Conservation (phyloP, 2,329 filamentous ascomycete genomes). For the Daldinia sp. region DNA sequence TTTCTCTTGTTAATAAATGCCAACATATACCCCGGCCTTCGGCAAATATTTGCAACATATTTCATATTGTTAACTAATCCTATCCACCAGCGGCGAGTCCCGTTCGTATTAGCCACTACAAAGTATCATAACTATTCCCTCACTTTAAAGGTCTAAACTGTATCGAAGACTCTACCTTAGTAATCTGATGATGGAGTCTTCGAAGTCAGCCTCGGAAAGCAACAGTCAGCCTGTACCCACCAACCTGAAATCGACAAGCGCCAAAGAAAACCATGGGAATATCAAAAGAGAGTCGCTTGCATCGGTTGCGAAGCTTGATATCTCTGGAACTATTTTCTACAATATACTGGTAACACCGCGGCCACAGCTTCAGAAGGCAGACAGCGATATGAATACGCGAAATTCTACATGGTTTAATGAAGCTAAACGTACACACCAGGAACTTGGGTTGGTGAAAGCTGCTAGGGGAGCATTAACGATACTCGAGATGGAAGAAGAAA, state of each 20-base stretch:
- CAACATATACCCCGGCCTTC: not conserved
- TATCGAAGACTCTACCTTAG: not conserved
- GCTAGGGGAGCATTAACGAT: not conserved
- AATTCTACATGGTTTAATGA: not conserved
- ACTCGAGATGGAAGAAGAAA: not conserved
- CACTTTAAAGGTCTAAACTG: not conserved
- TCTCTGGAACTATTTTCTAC: not conserved
- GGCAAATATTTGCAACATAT: not conserved
- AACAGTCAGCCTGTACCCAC: not conserved
- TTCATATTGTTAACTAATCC: not conserved
- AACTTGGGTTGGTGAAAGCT: too few species aligned
- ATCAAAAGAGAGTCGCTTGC: not conserved
- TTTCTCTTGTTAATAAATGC: not conserved
- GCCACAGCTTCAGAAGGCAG: not conserved
- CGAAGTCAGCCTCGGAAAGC: not conserved
- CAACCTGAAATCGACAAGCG: not conserved
- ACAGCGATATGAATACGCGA: too few species aligned
- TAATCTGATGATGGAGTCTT: not conserved
- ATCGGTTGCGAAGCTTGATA: not conserved
- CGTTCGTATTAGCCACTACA: not conserved
- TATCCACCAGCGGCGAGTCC: too few species aligned
- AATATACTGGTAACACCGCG: not conserved
- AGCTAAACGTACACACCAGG: too few species aligned
- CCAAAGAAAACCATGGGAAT: not conserved
- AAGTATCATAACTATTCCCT: not conserved